These are phyloP conservation scores for Parathielavia hyrcaniae DNA, from an alignment of 495 filamentous ascomycete genomes.

Conservation along the genomic window DNA sequence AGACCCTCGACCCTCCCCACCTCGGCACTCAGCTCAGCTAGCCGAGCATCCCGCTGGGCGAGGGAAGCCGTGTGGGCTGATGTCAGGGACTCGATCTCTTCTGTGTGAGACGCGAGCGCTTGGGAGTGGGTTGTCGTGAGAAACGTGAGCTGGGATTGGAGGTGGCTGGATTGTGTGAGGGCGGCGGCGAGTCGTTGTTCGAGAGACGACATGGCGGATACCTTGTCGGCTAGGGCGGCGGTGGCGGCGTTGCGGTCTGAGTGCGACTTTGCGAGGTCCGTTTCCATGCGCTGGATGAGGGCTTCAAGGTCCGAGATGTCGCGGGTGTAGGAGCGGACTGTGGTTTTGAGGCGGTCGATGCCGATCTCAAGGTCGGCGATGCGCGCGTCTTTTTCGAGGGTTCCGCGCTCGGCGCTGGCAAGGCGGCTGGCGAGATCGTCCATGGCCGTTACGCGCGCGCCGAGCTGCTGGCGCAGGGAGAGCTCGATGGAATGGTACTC, in stretches of 20 bases:
- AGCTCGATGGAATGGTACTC: conserved; percentile 48
- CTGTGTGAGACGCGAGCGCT: conserved; percentile 40
- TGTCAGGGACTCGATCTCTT: conserved; percentile 36
- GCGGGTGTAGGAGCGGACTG: conserved; percentile 55
- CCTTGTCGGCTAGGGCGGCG: conserved; percentile 32
- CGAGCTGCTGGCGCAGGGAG: conserved; percentile 44
- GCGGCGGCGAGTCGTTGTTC: conserved; percentile 25
- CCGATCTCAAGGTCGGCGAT: conserved; percentile 52
- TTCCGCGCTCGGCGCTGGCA: conserved; percentile 38
- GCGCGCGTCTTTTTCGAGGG: conserved; percentile 39
- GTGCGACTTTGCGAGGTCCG: conserved; percentile 38
- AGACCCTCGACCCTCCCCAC: conserved; percentile 33
- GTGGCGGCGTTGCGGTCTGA: not conserved
- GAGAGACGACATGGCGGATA: conserved; percentile 32
- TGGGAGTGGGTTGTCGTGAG: conserved; percentile 28
- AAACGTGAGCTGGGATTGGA: conserved; percentile 24
- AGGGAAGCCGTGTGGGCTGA: conserved; percentile 35
- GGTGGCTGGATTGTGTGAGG: conserved; percentile 28
- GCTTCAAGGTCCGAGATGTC: conserved; percentile 59
- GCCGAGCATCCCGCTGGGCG: conserved; percentile 39
- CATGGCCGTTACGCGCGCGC: conserved; percentile 39
- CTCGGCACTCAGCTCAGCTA: conserved; percentile 37
- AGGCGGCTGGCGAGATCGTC: conserved; percentile 42
- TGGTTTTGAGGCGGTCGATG: conserved; percentile 54
- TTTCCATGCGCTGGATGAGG: conserved; percentile 55